These are phyloP conservation scores for Tephrocybe sp. DNA, from an alignment of 768 basidiomycete genomes.

Conservation along the genomic window DNA sequence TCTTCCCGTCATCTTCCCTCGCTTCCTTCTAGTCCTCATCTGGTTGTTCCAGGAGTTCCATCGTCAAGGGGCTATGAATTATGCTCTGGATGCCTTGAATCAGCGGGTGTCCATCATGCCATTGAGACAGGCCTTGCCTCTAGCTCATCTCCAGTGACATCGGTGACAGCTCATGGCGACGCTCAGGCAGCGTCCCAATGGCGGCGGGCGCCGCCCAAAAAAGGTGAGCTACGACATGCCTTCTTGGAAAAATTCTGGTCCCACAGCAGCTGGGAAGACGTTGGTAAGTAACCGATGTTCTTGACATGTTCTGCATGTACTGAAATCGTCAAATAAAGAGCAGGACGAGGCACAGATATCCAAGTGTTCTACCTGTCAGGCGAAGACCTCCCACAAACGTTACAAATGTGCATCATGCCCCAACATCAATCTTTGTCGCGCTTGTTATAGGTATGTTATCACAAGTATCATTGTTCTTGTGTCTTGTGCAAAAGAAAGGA, in stretches of 20 bases:
- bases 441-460: constrained; percentile 72
- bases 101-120: constrained; percentile 77
- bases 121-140: constrained; percentile 56
- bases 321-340: constrained; percentile 28
- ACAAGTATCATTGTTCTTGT: neutral
- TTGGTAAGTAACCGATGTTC: constrained; percentile 55
- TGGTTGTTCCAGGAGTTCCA: constrained; percentile 20
- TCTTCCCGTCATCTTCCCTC: constrained; percentile 37
- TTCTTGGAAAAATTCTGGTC: constrained; percentile 90
- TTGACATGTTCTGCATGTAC: neutral
- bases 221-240: constrained; percentile 80
- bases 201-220: constrained; percentile 70
- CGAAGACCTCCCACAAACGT: constrained; percentile 56
- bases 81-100: constrained; percentile 77
- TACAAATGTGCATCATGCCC: constrained; percentile 86
- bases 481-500: neutral
- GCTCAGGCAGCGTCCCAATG: constrained; percentile 54
- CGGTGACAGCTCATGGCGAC: constrained; percentile 54
- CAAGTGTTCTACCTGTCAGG: constrained; percentile 81
- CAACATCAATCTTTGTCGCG: constrained; percentile 78
- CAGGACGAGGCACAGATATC: constrained; percentile 70
- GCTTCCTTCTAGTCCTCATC: constrained; percentile 30
- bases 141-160: constrained; percentile 42
- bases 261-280: constrained; percentile 80
- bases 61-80: constrained; percentile 71